These are phyloP conservation scores for Fragaria ananassa DNA, from an alignment of 306 rosid genomes.

Conservation along the genomic window DNA sequence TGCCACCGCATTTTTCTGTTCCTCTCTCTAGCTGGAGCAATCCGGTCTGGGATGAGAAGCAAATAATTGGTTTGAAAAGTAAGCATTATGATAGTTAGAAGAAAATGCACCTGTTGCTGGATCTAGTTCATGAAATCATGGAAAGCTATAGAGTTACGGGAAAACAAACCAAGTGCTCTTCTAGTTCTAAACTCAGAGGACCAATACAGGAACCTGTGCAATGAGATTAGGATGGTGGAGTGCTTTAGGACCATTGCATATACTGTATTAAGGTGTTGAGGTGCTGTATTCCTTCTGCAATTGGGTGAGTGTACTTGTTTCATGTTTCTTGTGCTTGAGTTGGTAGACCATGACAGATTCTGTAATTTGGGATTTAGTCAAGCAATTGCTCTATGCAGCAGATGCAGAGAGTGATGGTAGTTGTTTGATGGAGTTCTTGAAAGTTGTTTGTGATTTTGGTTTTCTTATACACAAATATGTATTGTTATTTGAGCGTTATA, in stretches of 20 bases:
- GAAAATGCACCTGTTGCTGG: neutral
- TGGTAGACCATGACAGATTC: neutral
- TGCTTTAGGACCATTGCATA: no score
- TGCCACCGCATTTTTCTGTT: neutral
- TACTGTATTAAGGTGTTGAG: constrained; percentile 14
- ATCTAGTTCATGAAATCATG: neutral
- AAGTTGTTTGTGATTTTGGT: neutral
- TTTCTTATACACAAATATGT: neutral
- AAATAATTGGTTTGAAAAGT: no score
- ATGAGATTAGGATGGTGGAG: constrained; percentile 52
- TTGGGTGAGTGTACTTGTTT: neutral
- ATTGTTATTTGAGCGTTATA: neutral
- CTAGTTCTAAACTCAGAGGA: constrained; percentile 66
- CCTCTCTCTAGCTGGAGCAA: neutral
- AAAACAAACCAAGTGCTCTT: constrained; percentile 38
- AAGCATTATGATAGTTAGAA: neutral
- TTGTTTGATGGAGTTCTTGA: neutral
- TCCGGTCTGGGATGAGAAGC: neutral
- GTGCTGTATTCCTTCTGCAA: constrained; percentile 10
- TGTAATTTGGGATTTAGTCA: neutral
- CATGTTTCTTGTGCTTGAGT: neutral
- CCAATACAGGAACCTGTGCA: constrained; percentile 77
- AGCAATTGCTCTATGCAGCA: neutral
- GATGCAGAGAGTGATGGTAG: neutral
- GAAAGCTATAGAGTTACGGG: neutral